These are phyloP conservation scores for Talaromyces sp. DNA, from an alignment of 2,329 filamentous ascomycete genomes.

Conservation along the genomic window DNA sequence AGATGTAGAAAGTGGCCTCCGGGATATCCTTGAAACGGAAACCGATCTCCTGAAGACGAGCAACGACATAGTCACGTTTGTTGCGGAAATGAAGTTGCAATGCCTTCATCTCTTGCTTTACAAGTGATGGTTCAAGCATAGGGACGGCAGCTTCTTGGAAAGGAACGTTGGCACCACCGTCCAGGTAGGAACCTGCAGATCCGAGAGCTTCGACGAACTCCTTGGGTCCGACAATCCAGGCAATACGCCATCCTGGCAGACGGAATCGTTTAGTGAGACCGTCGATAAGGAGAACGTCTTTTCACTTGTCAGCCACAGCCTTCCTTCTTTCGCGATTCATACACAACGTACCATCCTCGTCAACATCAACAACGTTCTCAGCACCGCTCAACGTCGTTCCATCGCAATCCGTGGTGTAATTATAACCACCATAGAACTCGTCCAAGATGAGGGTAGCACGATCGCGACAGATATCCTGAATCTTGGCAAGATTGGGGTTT, in stretches of 20 bases:
- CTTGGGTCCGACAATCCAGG: slow-evolving; percentile 93
- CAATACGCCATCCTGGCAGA: slow-evolving; percentile 91
- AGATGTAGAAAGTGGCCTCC: slow-evolving; percentile 93
- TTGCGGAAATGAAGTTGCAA: slow-evolving; percentile 85
- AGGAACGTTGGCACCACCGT: slow-evolving; percentile 89
- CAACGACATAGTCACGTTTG: slow-evolving; percentile 89
- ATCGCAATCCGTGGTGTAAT: slow-evolving; percentile 90
- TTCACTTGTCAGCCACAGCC: slow-evolving; percentile 7
- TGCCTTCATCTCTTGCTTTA: slow-evolving; percentile 80
- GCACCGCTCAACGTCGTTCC: slow-evolving; percentile 84
- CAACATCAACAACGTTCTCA: slow-evolving; percentile 83
- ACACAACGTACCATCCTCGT: slow-evolving; percentile 58
- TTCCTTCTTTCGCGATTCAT: background rate
- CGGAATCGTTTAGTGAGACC: slow-evolving; percentile 96
- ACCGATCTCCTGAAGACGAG: slow-evolving; percentile 75
- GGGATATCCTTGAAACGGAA: slow-evolving; percentile 81
- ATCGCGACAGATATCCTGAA: slow-evolving; percentile 88
- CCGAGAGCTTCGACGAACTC: slow-evolving; percentile 93
- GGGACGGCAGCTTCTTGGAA: slow-evolving; percentile 91
- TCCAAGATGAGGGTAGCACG: slow-evolving; percentile 90
- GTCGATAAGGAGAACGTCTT: slow-evolving; percentile 87
- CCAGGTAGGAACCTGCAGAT: slow-evolving; percentile 87
- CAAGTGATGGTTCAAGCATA: slow-evolving; percentile 84
- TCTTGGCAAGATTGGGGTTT: slow-evolving; percentile 80
- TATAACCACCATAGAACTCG: slow-evolving; percentile 95